Evolutionary conservation across 2,329 filamentous ascomycete genomes (phyloP).

Genomic region (Xenoacremonium recifei): DNA sequence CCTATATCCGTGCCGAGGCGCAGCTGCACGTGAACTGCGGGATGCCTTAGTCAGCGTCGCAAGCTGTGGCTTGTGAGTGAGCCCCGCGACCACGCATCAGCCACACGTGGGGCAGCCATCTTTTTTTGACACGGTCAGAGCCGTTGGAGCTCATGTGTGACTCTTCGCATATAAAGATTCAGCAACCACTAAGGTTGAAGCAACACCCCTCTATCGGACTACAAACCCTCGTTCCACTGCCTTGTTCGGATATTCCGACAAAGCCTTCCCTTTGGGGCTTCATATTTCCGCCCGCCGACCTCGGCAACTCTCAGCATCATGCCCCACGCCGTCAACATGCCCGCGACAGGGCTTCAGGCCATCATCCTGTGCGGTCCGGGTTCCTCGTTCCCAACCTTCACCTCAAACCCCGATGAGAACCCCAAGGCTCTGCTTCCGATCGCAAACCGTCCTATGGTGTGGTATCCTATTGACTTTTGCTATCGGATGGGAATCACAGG

Average conservation of each 20-base stretch:
- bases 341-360: slow-evolving; percentile 76
- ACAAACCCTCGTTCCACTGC: slow-evolving; percentile 9
- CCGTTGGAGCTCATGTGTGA: slow-evolving; percentile 26
- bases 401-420: slow-evolving; percentile 74
- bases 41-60: background rate
- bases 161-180: slow-evolving; percentile 26
- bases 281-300: no score
- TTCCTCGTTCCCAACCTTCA: slow-evolving; percentile 79
- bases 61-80: slow-evolving; percentile 11
- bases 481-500: slow-evolving; percentile 76
- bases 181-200: slow-evolving; percentile 3
- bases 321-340: slow-evolving; percentile 74
- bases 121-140: slow-evolving; percentile 25
- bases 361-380: slow-evolving; percentile 81
- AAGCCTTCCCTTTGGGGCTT: no score
- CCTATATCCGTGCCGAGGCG: slow-evolving; percentile 28
- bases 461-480: slow-evolving; percentile 85
- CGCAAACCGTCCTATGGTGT: slow-evolving; percentile 84
- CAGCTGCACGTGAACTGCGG: slow-evolving; percentile 20
- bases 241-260: no score
- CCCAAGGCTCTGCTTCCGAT: slow-evolving; percentile 81
- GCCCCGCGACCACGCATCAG: slow-evolving; percentile 6
- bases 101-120: slow-evolving; percentile 24
- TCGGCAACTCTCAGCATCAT: slow-evolving; percentile 50
- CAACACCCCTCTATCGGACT: background rate